Percentiles rank a stretch among this genome's conserved stretches.
Conservation (phyloP, 352 stramenopile genomes). For the Phytophthora agathidicida region DNA sequence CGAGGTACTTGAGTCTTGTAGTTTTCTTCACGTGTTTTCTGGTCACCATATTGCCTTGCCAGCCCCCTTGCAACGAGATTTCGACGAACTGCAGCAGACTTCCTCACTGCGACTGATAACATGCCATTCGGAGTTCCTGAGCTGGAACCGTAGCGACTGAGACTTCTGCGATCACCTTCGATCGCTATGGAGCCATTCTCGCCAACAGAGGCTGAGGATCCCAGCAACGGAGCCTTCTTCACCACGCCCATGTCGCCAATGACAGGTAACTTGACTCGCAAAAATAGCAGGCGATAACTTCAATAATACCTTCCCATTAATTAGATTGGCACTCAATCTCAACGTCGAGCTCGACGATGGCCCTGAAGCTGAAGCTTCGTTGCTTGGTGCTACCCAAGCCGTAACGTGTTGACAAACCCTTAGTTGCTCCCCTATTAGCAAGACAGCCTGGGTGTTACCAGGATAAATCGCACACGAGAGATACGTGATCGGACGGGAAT, state of each 20-base stretch:
- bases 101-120: background rate
- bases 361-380: too few relatives aligned
- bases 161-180: slow-evolving; percentile 25
- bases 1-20: slow-evolving; percentile 32
- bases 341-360: too few relatives aligned
- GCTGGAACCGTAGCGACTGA: slow-evolving; percentile 25
- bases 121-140: background rate
- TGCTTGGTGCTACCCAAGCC: too few relatives aligned
- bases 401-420: slow-evolving; percentile 1
- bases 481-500: slow-evolving; percentile 84
- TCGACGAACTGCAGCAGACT: slow-evolving; percentile 29
- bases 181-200: slow-evolving; percentile 21
- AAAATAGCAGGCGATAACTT: slow-evolving; percentile 25
- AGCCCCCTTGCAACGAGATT: slow-evolving; percentile 40
- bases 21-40: slow-evolving; percentile 32
- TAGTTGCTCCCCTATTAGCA: too few relatives aligned
- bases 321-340: too few relatives aligned
- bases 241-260: slow-evolving; percentile 15
- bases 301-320: background rate
- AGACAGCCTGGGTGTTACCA: too few relatives aligned
- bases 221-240: slow-evolving; percentile 31
- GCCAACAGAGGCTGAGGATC: slow-evolving; percentile 16
- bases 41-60: slow-evolving; percentile 35
- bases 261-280: slow-evolving; percentile 3
- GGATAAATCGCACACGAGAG: slow-evolving; percentile 69